phyloP scores from a whole-genome alignment of 2,329 filamentous ascomycete genomes.

The Botryotinia convoluta region DNA sequence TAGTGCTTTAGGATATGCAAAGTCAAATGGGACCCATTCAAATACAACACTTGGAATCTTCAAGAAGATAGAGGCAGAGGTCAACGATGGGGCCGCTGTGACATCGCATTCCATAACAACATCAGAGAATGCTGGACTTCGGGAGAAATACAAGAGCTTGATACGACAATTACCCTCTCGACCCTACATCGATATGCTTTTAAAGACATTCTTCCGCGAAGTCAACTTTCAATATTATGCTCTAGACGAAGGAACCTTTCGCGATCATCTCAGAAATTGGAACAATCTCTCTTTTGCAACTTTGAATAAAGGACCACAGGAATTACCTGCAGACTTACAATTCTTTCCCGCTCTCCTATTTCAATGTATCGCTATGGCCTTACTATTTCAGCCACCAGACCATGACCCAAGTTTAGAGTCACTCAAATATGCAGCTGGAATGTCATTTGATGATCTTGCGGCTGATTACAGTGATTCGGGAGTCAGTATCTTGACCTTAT shows the following conservation, averaged over 20 bases:
- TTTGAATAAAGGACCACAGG: constrained; percentile 50
- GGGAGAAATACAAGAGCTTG: constrained; percentile 57
- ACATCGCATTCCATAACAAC: constrained; percentile 30
- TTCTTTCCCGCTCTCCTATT: constrained; percentile 60
- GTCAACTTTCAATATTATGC: constrained; percentile 59
- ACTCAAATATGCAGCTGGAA: constrained; percentile 57
- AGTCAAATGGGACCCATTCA: constrained; percentile 45
- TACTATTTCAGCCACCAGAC: constrained; percentile 51
- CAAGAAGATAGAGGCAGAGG: constrained; percentile 51
- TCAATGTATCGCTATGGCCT: constrained; percentile 53
- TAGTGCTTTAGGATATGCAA: constrained; percentile 51
- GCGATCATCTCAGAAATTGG: constrained; percentile 53
- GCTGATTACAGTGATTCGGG: constrained; percentile 60
- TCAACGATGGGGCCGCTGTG: constrained; percentile 32
- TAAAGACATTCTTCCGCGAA: constrained; percentile 54
- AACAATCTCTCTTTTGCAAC: constrained; percentile 51
- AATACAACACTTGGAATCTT: constrained; percentile 54
- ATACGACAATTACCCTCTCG: constrained; percentile 57
- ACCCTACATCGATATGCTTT: constrained; percentile 53
- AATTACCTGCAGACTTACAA: constrained; percentile 50
- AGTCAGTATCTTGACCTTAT: constrained; percentile 49
- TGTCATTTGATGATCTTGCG: constrained; percentile 60
- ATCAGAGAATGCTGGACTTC: constrained; percentile 43
- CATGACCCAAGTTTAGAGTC: constrained; percentile 51
- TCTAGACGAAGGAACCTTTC: constrained; percentile 53